Conservation (phyloP, 2,329 filamentous ascomycete genomes). For the Colletotrichum salicis region DNA sequence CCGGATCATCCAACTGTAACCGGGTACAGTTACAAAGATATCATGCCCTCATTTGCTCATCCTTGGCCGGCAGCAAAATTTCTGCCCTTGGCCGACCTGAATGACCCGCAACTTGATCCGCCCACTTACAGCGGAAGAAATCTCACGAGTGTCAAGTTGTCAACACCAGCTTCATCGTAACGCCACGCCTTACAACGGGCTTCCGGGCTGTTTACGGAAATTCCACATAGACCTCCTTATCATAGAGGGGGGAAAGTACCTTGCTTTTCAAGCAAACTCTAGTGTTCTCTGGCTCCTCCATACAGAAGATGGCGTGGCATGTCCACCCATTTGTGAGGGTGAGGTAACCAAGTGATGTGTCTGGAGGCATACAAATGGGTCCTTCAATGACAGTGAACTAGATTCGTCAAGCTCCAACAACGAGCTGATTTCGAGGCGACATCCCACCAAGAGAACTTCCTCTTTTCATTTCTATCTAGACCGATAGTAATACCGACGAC, state of each 20-base stretch:
- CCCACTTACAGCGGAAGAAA: background rate
- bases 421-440: background rate
- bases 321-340: background rate
- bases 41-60: background rate
- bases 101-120: constrained; percentile 11
- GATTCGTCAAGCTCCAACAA: background rate
- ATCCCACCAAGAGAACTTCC: background rate
- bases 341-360: background rate
- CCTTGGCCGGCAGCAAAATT: constrained; percentile 6
- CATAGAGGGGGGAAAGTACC: background rate
- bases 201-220: background rate
- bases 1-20: constrained; percentile 15
- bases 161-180: background rate
- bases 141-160: background rate
- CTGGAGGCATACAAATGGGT: background rate
- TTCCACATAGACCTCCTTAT: background rate
- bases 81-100: constrained; percentile 30
- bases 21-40: background rate
- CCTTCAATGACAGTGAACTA: background rate
- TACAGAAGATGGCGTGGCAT: background rate
- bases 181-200: background rate
- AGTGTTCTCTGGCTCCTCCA: background rate
- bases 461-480: background rate
- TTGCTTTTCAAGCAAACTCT: background rate
- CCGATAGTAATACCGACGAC: background rate